phyloP scores from a whole-genome alignment of 306 rosid species.

The Morella rubra region DNA sequence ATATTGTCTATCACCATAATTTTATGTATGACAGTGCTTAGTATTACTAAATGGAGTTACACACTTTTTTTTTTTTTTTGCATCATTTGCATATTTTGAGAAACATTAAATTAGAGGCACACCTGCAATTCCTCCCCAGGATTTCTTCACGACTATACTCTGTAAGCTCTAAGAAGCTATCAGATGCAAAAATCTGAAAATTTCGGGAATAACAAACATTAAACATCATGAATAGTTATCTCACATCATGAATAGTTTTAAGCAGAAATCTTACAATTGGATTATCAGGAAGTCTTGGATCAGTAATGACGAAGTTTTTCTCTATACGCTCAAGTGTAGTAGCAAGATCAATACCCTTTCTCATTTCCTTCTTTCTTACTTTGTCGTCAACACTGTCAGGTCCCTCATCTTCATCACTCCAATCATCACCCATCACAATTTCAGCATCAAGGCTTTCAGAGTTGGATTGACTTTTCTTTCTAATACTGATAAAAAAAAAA shows the following conservation, averaged over 20 bases:
- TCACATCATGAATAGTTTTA: not conserved
- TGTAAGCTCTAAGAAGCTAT: constrained; percentile 94
- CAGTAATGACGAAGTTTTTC: constrained; percentile 97
- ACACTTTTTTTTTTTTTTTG: not conserved
- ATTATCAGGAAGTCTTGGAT: constrained; percentile 97
- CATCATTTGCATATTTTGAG: not conserved
- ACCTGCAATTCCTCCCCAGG: constrained; percentile 98
- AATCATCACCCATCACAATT: constrained; percentile 36
- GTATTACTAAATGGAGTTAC: not conserved
- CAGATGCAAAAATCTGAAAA: constrained; percentile 92
- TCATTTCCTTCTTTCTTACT: constrained; percentile 70
- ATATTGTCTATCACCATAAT: too few species aligned
- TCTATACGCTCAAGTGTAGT: constrained; percentile 98
- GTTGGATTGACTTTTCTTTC: constrained; percentile 50
- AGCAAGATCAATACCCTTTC: constrained; percentile 97
- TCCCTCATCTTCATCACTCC: constrained; percentile 45
- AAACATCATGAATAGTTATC: constrained; percentile 10
- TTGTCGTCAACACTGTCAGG: constrained; percentile 54
- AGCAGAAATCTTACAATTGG: constrained; percentile 71
- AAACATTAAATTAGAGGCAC: not conserved
- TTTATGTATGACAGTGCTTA: too few species aligned
- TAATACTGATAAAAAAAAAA: constrained; percentile 49
- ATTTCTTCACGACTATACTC: constrained; percentile 98
- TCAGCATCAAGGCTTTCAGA: constrained; percentile 45
- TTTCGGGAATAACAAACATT: constrained; percentile 22